Conservation (phyloP, 257 asterid species). For the Salvia hispanica region DNA sequence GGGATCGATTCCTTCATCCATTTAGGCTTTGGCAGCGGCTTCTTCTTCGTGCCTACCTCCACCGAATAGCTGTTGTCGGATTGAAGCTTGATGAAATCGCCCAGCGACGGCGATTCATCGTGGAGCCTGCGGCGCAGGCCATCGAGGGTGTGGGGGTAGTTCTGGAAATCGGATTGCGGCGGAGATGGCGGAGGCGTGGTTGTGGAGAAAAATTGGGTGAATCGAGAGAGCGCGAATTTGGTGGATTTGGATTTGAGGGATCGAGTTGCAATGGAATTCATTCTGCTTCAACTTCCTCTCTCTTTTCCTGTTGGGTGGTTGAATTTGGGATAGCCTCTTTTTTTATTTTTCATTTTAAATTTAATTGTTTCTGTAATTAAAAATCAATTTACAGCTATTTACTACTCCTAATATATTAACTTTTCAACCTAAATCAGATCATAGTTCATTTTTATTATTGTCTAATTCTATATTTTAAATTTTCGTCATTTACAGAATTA, state of each 20-base stretch:
- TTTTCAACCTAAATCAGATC: too few species aligned
- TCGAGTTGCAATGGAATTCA: conserved; percentile 63
- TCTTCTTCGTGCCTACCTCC: conserved; percentile 95
- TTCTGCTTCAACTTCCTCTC: conserved; percentile 30
- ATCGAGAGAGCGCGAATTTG: conserved; percentile 36
- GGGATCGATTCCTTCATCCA: conserved; percentile 98
- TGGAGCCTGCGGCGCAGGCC: conserved; percentile 80
- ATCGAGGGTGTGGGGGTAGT: conserved; percentile 67
- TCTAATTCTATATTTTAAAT: too few species aligned
- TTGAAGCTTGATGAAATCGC: conserved; percentile 66
- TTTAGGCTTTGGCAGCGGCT: conserved; percentile 95
- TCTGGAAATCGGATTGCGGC: conserved; percentile 37
- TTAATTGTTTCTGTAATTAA: neutral
- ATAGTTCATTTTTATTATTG: too few species aligned
- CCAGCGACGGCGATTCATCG: conserved; percentile 59
- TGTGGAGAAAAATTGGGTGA: conserved; percentile 51
- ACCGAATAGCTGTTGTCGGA: conserved; percentile 74
- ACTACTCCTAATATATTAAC: too few species aligned
- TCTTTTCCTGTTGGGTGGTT: conserved; percentile 20
- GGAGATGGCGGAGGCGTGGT: conserved; percentile 40
- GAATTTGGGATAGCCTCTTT: conserved; percentile 6
- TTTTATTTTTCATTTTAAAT: neutral
- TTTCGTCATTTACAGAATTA: too few species aligned
- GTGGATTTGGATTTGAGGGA: conserved; percentile 58
- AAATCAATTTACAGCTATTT: too few species aligned